Base-by-base conservation (phyloP, 768 basidiomycete genomes). In the Lyophyllum decastes region DNA sequence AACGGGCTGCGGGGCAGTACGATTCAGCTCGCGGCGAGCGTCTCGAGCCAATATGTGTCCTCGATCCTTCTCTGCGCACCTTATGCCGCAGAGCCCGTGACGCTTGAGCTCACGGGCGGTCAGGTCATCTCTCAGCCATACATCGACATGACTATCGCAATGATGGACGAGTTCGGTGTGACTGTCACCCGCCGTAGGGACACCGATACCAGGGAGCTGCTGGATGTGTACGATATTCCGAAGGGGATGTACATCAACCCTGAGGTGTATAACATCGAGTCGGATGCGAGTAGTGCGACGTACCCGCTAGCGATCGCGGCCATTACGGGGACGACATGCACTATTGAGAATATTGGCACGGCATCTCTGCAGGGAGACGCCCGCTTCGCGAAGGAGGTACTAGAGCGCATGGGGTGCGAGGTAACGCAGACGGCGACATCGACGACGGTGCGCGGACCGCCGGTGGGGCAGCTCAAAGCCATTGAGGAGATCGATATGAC, bases 131-230 rank as follows among this genome's bases (percentile, higher is more conserved):
- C 94, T 4, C 96, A 98, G 74, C 95, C 95, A 0, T 99, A 98
- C 77, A 98, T 99, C 72, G 95, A 99, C 76, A 98, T 98, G 97
- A 98, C 97, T 8, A 90, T 97, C 64, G 87, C 94, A 9, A 97
- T 99, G 89, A 98, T 99, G 97, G 80, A 80, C 60, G 85, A 89
- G 9, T 99, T 99, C 69, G 96, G 95, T 3, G 78, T 98, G 59
- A 64, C 78, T 9, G 95, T 94, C 49, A 73, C 75, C 17, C 84
- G 96, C 47, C 80, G 89, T 57, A 70, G 65, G 16, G 92, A 91
- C 63, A 63, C 80, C 0, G 71, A 66, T 25, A 82, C 83, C 0
- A 89, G 92, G 5, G 81, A 83, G 49, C 73, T 73, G 1, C 76
- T 91, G 56, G 89, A 98, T 68, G 76, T 92, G 30, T 99, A 99